These are phyloP conservation scores for Solanum clarkiae DNA, from an alignment of 257 asterid genomes.

Conservation along the genomic window DNA sequence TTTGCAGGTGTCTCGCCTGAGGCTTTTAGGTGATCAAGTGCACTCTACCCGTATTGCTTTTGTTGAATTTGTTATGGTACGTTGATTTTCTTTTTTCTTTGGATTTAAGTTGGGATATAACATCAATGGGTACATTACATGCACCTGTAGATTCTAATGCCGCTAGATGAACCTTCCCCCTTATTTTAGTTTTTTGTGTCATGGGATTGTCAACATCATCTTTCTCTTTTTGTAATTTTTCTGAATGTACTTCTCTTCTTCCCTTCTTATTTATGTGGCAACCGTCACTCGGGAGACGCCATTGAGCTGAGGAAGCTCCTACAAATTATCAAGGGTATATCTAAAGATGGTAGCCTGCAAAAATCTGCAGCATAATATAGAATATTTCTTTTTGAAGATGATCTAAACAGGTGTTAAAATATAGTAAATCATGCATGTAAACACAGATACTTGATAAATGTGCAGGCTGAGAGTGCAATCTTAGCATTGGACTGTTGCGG, in stretches of 20 bases:
- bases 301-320: not conserved
- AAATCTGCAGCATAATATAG: not conserved
- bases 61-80: constrained; percentile 74
- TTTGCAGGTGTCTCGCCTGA: constrained; percentile 79
- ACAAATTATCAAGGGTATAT: not conserved
- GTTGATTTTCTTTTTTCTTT: not conserved
- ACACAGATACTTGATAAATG: not conserved
- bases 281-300: not conserved
- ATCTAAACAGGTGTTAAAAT: not conserved
- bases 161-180: not conserved
- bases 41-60: constrained; percentile 88
- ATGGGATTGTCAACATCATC: not conserved
- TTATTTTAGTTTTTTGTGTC: not conserved
- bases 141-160: not conserved
- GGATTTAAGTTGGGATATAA: not conserved
- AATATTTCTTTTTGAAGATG: not conserved
- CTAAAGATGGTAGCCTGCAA: not conserved
- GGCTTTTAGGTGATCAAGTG: constrained; percentile 93
- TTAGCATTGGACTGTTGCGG: constrained; percentile 89
- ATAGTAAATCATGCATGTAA: not conserved
- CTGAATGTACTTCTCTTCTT: not conserved
- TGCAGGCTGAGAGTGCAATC: constrained; percentile 90
- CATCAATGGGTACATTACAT: not conserved
- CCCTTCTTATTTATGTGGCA: not conserved
- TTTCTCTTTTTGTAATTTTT: not conserved